These are phyloP conservation scores for Fusarium nygamai DNA, from an alignment of 2,329 filamentous ascomycete species.

Conservation along the genomic window DNA sequence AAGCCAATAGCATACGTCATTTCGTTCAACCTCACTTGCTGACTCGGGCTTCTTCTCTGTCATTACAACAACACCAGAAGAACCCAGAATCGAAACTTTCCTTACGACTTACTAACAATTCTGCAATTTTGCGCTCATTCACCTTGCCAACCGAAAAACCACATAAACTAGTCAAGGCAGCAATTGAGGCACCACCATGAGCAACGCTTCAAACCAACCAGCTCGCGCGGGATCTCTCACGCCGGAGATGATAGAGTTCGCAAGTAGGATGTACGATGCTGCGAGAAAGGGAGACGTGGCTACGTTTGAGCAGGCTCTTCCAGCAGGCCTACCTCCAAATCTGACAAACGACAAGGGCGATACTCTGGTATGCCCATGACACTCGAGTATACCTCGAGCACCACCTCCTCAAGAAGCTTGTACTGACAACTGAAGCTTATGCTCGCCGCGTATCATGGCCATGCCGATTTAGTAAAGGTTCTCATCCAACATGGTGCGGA, in stretches of 20 bases:
- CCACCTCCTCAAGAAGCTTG: neutral
- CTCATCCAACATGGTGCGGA: conserved; percentile 72
- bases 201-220: conserved; percentile 22
- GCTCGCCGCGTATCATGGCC: conserved; percentile 77
- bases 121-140: neutral
- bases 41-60: neutral
- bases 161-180: neutral
- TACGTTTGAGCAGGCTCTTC: conserved; percentile 70
- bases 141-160: neutral
- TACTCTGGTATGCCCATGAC: conserved; percentile 63
- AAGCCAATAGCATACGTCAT: conserved; percentile 23
- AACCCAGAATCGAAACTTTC: neutral
- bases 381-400: neutral
- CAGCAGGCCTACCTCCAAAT: conserved; percentile 73
- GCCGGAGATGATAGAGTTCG: conserved; percentile 73
- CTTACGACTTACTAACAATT: neutral
- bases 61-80: neutral
- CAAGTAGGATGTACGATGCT: conserved; percentile 72
- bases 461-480: conserved; percentile 67
- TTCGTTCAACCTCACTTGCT: neutral
- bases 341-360: conserved; percentile 79
- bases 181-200: conserved; percentile 18
- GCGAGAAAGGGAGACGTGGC: conserved; percentile 68
- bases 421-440: conserved; percentile 62
- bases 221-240: conserved; percentile 53